These are phyloP conservation scores for Fusarium burgessii DNA, from an alignment of 2,329 filamentous ascomycete species.

Conservation along the genomic window DNA sequence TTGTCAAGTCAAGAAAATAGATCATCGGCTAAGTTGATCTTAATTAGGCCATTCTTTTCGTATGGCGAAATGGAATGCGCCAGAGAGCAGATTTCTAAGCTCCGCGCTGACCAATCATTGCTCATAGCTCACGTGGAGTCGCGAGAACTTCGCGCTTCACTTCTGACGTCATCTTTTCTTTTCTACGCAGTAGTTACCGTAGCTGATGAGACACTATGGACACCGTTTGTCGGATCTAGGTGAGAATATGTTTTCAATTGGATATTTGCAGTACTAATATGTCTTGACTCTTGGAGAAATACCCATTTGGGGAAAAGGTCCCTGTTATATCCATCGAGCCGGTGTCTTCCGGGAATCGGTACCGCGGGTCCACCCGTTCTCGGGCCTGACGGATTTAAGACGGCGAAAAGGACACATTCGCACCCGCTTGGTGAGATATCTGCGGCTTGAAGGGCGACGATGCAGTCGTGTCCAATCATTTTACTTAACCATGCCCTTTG, in stretches of 20 bases:
- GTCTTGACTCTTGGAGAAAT: background rate
- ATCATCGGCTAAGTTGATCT: constrained; percentile 26
- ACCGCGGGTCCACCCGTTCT: constrained; percentile 10
- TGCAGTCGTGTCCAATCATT: constrained; percentile 13
- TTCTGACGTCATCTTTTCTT: constrained; percentile 45
- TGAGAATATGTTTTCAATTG: background rate
- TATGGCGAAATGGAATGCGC: constrained; percentile 46
- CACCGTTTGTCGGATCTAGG: background rate
- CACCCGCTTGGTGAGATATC: constrained; percentile 8
- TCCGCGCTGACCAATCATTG: constrained; percentile 48
- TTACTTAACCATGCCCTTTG: background rate
- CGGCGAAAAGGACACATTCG: constrained; percentile 13
- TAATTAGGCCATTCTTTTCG: constrained; percentile 31
- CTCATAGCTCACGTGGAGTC: constrained; percentile 46
- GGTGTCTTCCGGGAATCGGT: constrained; percentile 13
- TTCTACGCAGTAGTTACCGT: background rate
- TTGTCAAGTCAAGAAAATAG: constrained; percentile 29
- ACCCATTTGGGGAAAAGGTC: constrained; percentile 12
- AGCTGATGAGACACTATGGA: background rate
- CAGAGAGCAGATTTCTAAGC: constrained; percentile 49
- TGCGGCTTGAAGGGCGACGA: background rate
- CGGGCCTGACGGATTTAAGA: constrained; percentile 21
- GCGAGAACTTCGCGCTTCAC: constrained; percentile 35
- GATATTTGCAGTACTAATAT: background rate
- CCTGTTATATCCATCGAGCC: constrained; percentile 18